Base-by-base conservation (phyloP, 441 rosid species). In the Erodium trifolium region DNA sequence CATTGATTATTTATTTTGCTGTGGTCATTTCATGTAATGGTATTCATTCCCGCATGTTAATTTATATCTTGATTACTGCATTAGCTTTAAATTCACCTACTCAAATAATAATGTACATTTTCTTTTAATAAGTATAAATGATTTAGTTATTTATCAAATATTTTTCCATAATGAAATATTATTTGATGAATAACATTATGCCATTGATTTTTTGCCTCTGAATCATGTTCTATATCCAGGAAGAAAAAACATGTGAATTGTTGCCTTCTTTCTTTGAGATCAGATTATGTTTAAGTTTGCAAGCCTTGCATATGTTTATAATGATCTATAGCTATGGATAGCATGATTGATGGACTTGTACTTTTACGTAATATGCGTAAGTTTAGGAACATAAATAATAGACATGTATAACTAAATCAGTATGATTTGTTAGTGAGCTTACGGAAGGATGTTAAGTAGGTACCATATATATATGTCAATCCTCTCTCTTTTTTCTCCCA, bases 31-130 rank as follows among this genome's bases (percentile, higher is more conserved):
- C 10, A 47, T 47, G 9, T 37, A 47, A 47, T 12, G 53, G 4
- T 11, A 3, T 4, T 8, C 53, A 47, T 47, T 47, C 53, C 53
- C 13, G 53, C 53, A 47, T 47, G 10, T 49, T n/a, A 49, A 49
- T 49, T 14, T 49, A 49, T n/a, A 49, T 49, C 57, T 49, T 49
- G 57, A 49, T n/a, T 49, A 49, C 57, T 49, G 18, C 57, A 49
- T 49, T 49, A 49, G 11, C 57, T 18, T 14, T 49, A 49, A 49
- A n/a, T 49, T 49, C n/a, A 49, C 3, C 7, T 49, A 4, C n/a
- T 49, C 57, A 49, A 49, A 49, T n/a, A 13, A 13, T 49, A n/a
- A 49, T n/a, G 17, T 49, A 49, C 18, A n/a, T 16, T 3, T 49
- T 49, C 17, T 49, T 13, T 49, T 49, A 49, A n/a, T 49, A 12